Evolutionary conservation across 2,329 filamentous ascomycete genomes (phyloP), one percentile per base, ranked within the genome.

Genomic region (Aspergillus jensenii): DNA sequence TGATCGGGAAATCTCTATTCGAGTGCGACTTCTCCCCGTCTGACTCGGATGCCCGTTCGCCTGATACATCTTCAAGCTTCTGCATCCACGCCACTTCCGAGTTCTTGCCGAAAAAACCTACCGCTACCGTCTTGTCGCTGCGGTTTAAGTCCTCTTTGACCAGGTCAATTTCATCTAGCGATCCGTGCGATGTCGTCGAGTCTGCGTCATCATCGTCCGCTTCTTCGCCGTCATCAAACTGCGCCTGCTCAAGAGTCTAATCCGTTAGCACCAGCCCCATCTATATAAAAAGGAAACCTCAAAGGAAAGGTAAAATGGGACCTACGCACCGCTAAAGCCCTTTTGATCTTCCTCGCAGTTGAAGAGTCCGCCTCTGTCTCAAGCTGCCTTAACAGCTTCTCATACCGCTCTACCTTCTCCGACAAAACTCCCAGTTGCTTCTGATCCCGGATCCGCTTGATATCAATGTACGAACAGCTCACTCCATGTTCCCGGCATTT

Each of bases 81-180:
- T 76, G 76, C 56, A 79, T 70, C 77, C 77, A 79, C 2, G 71
- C 69, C 31, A 77, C 63, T 39, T 78, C 76, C 0, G 76, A 79
- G 47, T 73, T 77, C 58, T 79, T 79, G 14, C 77, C 77, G 59
- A 75, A 74, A 56, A 73, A 79, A 0, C 76, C 75, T 2, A 70
- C 71, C 2, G 72, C 69, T 31, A 73, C 65, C 6, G 71, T 68
- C 15, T 67, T 67, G 33, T 74, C 72, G 15, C 64, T 69, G 17
- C 71, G 70, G 25, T 76, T 74, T 47, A 78, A 62, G 56, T 79
- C 77, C 58, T 79, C 76, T 7, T 76, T 70, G 5, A 78, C 69
- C 12, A 72, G 56, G 60, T 79, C 77, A 14, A 78, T 67, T 1
- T 71, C 73, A 35, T 76, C 71, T 9, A 76, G 68, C 8, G 77